phyloP scores from a whole-genome alignment of 495 filamentous ascomycete species.

The Neurospora sublineolata region DNA sequence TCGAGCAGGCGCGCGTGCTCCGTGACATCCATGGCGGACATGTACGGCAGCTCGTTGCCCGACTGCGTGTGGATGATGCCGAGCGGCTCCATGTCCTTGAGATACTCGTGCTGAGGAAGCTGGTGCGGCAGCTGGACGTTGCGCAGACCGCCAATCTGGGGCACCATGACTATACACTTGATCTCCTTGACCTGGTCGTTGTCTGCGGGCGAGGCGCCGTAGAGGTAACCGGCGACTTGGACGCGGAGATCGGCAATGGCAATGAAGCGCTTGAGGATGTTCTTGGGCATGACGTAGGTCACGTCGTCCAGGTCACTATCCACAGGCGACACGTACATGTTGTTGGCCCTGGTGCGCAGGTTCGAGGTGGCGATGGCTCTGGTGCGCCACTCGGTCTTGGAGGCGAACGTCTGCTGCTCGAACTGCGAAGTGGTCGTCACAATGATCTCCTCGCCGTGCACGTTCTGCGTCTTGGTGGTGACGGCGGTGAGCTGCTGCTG shows the following conservation, averaged over 20 bases:
- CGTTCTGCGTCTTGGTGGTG: slow-evolving; percentile 96
- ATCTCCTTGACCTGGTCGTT: slow-evolving; percentile 97
- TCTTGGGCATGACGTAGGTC: slow-evolving; percentile 98
- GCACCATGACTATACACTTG: slow-evolving; percentile 90
- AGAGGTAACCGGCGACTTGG: slow-evolving; percentile 92
- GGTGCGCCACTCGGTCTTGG: slow-evolving; percentile 98
- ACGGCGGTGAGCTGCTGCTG: slow-evolving; percentile 93
- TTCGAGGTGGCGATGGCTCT: slow-evolving; percentile 94
- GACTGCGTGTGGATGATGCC: slow-evolving; percentile 93
- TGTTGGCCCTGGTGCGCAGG: slow-evolving; percentile 86
- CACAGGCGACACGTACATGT: slow-evolving; percentile 95
- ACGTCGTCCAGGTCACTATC: slow-evolving; percentile 73
- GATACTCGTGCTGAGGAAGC: slow-evolving; percentile 84
- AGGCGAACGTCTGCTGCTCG: slow-evolving; percentile 93
- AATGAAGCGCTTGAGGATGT: slow-evolving; percentile 97
- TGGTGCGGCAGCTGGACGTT: slow-evolving; percentile 88
- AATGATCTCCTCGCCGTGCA: slow-evolving; percentile 94
- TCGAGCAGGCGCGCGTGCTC: slow-evolving; percentile 84
- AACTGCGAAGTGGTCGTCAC: slow-evolving; percentile 96
- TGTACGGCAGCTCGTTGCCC: slow-evolving; percentile 89
- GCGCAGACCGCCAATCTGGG: slow-evolving; percentile 88
- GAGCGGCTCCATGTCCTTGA: slow-evolving; percentile 78
- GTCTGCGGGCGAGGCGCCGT: slow-evolving; percentile 84
- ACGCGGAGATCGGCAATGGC: slow-evolving; percentile 93
- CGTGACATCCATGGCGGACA: slow-evolving; percentile 90